phyloP scores from a whole-genome alignment of 2,329 filamentous ascomycete species.

The Atkinsonella texensis region DNA sequence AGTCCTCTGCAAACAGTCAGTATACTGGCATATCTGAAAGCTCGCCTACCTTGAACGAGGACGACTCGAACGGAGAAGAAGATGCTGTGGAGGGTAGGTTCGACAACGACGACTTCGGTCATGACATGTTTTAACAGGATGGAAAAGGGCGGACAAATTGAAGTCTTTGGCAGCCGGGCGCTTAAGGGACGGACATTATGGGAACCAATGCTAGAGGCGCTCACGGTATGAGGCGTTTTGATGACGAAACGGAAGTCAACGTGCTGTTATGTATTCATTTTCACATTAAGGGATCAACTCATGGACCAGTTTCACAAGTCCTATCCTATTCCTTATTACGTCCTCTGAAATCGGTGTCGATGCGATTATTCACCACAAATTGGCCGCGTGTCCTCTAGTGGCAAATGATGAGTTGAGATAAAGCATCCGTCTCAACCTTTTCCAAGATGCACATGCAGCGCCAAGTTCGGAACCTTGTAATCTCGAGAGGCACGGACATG shows the following conservation, averaged over 20 bases:
- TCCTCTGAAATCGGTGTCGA: too few species aligned
- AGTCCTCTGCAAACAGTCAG: slow-evolving; percentile 1
- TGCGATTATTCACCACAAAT: too few species aligned
- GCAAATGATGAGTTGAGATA: too few species aligned
- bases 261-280: too few species aligned
- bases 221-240: background rate
- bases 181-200: background rate
- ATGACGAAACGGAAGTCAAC: background rate
- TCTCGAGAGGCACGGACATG: too few species aligned
- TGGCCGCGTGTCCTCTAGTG: too few species aligned
- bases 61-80: slow-evolving; percentile 2
- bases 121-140: background rate
- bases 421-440: too few species aligned
- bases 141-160: background rate
- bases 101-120: background rate
- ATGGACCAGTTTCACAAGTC: background rate
- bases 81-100: background rate
- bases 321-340: too few species aligned
- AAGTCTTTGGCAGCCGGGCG: background rate
- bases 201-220: background rate
- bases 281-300: background rate
- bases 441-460: too few species aligned
- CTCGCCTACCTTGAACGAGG: background rate
- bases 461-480: too few species aligned
- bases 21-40: slow-evolving; percentile 1